These are phyloP conservation scores for Peronospora farinosa DNA, from an alignment of 352 stramenopile species.

Conservation along the genomic window DNA sequence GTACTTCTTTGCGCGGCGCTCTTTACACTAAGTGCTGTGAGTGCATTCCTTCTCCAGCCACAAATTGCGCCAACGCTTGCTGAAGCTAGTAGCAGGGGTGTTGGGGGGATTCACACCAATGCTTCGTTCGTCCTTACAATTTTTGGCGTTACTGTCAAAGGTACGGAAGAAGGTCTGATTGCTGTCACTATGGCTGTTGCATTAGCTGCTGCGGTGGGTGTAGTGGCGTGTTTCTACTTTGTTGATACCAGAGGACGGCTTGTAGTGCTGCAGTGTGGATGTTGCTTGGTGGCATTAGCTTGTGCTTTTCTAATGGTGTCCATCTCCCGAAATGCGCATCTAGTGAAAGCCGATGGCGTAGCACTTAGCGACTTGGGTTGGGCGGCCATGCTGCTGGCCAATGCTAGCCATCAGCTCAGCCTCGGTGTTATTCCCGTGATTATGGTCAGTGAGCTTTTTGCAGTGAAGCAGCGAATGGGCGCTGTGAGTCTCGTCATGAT, in stretches of 20 bases:
- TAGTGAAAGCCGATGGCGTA: conserved; percentile 14
- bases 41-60: conserved; percentile 44
- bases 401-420: conserved; percentile 58
- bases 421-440: conserved; percentile 54
- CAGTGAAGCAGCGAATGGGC: conserved; percentile 51
- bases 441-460: conserved; percentile 65
- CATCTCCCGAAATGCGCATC: conserved; percentile 29
- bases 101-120: conserved; percentile 17
- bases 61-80: conserved; percentile 38
- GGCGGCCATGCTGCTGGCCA: conserved; percentile 55
- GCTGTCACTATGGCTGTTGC: conserved; percentile 35
- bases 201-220: conserved; percentile 40
- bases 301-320: conserved; percentile 48
- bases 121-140: conserved; percentile 51
- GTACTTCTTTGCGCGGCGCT: conserved; percentile 52
- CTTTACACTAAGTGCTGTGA: conserved; percentile 45
- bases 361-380: conserved; percentile 49
- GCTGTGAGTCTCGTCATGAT: conserved; percentile 69
- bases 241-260: conserved; percentile 60
- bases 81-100: conserved; percentile 19
- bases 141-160: conserved; percentile 50
- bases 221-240: conserved; percentile 49
- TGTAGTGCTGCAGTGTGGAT: conserved; percentile 47
- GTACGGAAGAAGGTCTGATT: conserved; percentile 47
- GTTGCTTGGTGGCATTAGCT: conserved; percentile 41